Evolutionary conservation across 129 eudicot genomes (phyloP), one percentile per base, ranked within the genome.

Genomic region (Flaveria sonorensis): DNA sequence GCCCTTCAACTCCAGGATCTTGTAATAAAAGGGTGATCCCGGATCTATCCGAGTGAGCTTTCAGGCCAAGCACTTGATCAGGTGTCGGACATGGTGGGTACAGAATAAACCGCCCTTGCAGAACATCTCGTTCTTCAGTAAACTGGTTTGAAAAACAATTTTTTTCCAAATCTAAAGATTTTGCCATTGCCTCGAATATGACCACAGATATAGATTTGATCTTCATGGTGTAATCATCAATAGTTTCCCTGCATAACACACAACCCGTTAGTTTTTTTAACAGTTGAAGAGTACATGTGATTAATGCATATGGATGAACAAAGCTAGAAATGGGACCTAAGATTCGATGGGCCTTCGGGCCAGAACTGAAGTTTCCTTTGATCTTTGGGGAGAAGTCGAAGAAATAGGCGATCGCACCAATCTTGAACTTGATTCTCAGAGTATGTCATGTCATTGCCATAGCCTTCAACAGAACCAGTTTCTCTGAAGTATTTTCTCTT

Each of bases 381-480:
- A 79, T 86, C 89, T 78, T 84, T 65, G 3, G 93, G 91, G 40
- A 57, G 75, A 14, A 83, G 62, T 9, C 63, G 52, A 61, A 88
- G 89, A 51, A 73, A 79, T n/a, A 89, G 71, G 20, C 97, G 87
- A 78, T 91, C 97, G 0, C 84, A 84, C 97, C 97, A 91, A 79
- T 91, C 92, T 43, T 86, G 93, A n/a, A 83, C 70, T 72, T 85
- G 89, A 19, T 81, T 85, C 70, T 86, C 84, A 68, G 79, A 79
- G 30, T 80, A 84, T 18, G 81, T 79, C 61, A 88, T 84, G 43
- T 88, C 92, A 59, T 83, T 86, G 47, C 91, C 96, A 82, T 88
- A 90, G 8, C 96, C 92, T 78, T 88, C 84, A 60, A 84, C 85
- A 3, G 79, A 68, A 74, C 83, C 86, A 43, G 77, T 47, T 83